Percentiles rank a stretch among this genome's conserved stretches.
Conservation (phyloP, 1,284 basidiomycete species). For the Puccinia triticina region DNA sequence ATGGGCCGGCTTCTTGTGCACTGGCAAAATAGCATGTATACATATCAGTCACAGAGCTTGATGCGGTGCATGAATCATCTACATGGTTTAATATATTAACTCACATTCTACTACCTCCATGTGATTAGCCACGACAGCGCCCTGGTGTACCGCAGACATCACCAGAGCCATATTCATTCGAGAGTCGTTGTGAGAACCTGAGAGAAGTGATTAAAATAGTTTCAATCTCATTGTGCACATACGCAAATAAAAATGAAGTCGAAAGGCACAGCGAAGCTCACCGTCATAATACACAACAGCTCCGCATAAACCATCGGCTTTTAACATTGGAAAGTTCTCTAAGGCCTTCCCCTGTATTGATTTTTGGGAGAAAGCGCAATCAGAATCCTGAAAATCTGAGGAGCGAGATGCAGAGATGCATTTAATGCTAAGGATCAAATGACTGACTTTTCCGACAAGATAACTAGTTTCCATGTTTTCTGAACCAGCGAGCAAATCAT, state of each 20-base stretch:
- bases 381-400: constrained; percentile 17
- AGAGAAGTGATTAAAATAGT: background rate
- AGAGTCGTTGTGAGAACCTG: constrained; percentile 96
- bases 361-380: background rate
- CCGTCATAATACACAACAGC: constrained; percentile 97
- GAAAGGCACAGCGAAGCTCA: constrained; percentile 59
- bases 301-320: constrained; percentile 86
- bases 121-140: constrained; percentile 87
- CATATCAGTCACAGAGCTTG: background rate
- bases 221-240: background rate
- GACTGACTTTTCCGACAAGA: constrained; percentile 73
- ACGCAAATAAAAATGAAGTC: background rate
- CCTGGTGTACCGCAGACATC: constrained; percentile 91
- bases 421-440: background rate
- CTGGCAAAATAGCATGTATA: background rate
- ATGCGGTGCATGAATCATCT: background rate
- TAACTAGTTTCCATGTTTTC: constrained; percentile 97
- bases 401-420: background rate
- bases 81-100: background rate
- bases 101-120: constrained; percentile 72
- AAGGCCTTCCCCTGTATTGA: constrained; percentile 72
- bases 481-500: constrained; percentile 90
- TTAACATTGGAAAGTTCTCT: constrained; percentile 95
- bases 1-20: constrained; percentile 68
- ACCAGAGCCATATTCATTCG: constrained; percentile 95